Conservation (phyloP, 73 alveolate species). For the Paramecium pentaurelia region DNA sequence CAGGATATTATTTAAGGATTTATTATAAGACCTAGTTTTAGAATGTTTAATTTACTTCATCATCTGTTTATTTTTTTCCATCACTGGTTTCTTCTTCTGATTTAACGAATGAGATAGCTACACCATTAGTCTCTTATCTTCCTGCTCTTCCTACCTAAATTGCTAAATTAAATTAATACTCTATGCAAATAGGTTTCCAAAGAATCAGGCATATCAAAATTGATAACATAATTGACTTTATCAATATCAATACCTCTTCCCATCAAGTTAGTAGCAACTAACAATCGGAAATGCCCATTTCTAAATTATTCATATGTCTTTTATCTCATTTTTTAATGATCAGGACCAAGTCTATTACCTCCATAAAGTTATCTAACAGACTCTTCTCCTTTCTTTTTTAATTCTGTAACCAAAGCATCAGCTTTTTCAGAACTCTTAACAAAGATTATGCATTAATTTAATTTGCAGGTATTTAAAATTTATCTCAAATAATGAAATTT, state of each 20-base stretch:
- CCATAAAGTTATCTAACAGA: constrained; percentile 40
- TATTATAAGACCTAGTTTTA: not conserved
- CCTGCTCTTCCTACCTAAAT: constrained; percentile 98
- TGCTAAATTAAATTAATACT: constrained; percentile 52
- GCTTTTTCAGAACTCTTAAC: constrained; percentile 56
- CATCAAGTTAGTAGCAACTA: constrained; percentile 99
- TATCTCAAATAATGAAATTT: constrained; percentile 72
- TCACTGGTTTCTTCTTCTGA: constrained; percentile 80
- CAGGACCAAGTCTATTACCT: not conserved
- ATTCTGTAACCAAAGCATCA: constrained; percentile 33
- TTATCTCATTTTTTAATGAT: constrained; percentile 35
- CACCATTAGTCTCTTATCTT: constrained; percentile 98
- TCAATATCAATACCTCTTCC: constrained; percentile 99
- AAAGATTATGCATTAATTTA: constrained; percentile 51
- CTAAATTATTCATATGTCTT: constrained; percentile 70
- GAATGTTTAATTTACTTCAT: not conserved
- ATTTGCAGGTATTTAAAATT: constrained; percentile 61
- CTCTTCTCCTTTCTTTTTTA: constrained; percentile 48
- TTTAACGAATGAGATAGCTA: constrained; percentile 92
- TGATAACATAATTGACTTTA: constrained; percentile 98
- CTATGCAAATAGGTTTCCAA: constrained; percentile 91
- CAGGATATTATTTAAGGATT: constrained; percentile 36
- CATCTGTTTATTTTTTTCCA: not conserved
- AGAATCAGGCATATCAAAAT: constrained; percentile 94
- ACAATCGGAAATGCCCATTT: constrained; percentile 95